A percentile compares a stretch with the other conserved stretches of the same genome.
phyloP scores from a whole-genome alignment of 2,329 filamentous ascomycete genomes.

The Epichloe amarillans region DNA sequence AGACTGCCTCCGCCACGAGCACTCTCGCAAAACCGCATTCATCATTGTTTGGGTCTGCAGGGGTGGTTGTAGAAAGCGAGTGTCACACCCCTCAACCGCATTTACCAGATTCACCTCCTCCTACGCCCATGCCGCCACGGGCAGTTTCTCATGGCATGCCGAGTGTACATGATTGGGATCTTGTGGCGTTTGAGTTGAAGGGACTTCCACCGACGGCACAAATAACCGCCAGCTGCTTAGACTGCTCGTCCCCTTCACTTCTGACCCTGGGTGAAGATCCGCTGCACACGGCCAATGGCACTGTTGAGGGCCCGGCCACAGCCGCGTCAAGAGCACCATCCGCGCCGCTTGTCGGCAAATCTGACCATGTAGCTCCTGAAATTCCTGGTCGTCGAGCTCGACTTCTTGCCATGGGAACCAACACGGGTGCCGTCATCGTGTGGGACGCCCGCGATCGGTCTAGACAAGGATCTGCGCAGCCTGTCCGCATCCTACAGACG shows the following conservation, averaged over 20 bases:
- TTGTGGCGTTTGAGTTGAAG: slow-evolving; percentile 32
- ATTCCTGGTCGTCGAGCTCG: slow-evolving; percentile 77
- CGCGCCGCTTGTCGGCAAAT: slow-evolving; percentile 10
- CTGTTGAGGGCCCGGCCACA: slow-evolving; percentile 35
- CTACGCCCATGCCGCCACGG: slow-evolving; percentile 12
- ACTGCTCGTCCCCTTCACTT: slow-evolving; percentile 59
- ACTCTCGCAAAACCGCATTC: slow-evolving; percentile 5
- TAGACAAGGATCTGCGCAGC: slow-evolving; percentile 37
- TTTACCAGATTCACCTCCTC: slow-evolving; percentile 11
- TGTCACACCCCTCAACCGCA: slow-evolving; percentile 9
- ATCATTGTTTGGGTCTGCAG: slow-evolving; percentile 19
- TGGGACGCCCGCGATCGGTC: slow-evolving; percentile 68
- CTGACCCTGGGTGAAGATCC: slow-evolving; percentile 69
- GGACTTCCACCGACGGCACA: slow-evolving; percentile 41
- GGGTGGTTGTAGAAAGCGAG: not conserved
- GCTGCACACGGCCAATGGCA: slow-evolving; percentile 30
- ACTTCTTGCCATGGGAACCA: slow-evolving; percentile 70
- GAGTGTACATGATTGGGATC: slow-evolving; percentile 19
- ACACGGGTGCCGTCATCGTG: slow-evolving; percentile 59
- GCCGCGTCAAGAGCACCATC: slow-evolving; percentile 11
- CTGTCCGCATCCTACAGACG: slow-evolving; percentile 73
- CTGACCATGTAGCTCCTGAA: slow-evolving; percentile 33
- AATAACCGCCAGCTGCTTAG: slow-evolving; percentile 59
- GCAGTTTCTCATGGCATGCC: slow-evolving; percentile 3
- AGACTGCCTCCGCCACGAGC: not conserved